These are phyloP conservation scores for Aspergillus tamarii DNA, from an alignment of 2,329 filamentous ascomycete species.

Conservation along the genomic window DNA sequence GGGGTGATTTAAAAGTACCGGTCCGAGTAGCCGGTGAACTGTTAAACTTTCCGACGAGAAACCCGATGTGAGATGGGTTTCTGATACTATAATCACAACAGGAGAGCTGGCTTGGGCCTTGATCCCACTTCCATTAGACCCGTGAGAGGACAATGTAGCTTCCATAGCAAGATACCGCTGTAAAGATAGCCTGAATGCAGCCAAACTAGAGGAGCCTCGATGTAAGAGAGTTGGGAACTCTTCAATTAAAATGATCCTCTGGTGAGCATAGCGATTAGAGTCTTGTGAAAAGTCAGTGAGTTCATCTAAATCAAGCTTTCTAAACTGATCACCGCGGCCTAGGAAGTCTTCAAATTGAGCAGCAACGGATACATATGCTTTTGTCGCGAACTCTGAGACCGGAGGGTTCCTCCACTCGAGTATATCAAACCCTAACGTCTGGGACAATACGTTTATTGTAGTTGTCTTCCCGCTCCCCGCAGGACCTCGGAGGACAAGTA, in stretches of 20 bases:
- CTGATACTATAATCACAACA: conserved; percentile 86
- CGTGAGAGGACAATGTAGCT: conserved; percentile 53
- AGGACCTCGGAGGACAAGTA: conserved; percentile 85
- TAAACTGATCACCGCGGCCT: conserved; percentile 77
- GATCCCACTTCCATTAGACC: conserved; percentile 24
- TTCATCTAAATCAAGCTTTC: conserved; percentile 62
- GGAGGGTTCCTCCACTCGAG: conserved; percentile 90
- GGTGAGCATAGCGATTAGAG: conserved; percentile 19
- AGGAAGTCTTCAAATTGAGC: conserved; percentile 92
- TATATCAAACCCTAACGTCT: conserved; percentile 74
- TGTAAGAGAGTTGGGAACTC: conserved; percentile 80
- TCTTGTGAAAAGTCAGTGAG: conserved; percentile 7
- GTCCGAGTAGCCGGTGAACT: conserved; percentile 83
- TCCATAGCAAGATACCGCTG: conserved; percentile 73
- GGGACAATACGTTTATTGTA: conserved; percentile 76
- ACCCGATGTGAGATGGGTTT: conserved; percentile 83
- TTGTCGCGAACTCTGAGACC: conserved; percentile 60
- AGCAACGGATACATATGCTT: conserved; percentile 70
- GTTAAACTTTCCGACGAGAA: conserved; percentile 91
- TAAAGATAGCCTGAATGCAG: conserved; percentile 74
- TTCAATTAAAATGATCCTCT: conserved; percentile 71
- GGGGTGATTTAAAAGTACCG: conserved; percentile 81
- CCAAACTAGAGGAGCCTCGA: conserved; percentile 64
- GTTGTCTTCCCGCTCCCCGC: conserved; percentile 94
- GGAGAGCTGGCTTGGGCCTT: conserved; percentile 61